Conservation (phyloP, 257 asterid genomes). For the Haberlea rhodopensis region DNA sequence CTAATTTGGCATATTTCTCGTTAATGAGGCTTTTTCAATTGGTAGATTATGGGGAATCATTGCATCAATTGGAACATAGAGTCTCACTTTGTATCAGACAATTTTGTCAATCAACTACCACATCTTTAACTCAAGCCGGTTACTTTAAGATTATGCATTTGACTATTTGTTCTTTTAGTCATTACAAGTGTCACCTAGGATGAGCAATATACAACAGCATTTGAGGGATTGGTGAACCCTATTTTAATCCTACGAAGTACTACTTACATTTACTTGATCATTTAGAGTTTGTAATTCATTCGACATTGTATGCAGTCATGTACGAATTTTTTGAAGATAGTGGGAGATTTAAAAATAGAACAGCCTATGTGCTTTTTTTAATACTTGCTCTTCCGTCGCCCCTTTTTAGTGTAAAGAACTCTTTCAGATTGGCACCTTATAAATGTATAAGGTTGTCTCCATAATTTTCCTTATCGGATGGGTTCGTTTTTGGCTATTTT, state of each 20-base stretch:
- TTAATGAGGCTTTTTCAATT: slow-evolving; percentile 21
- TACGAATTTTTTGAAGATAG: slow-evolving; percentile 11
- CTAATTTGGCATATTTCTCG: slow-evolving; percentile 1
- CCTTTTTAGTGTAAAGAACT: slow-evolving; percentile 9
- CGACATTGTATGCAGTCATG: slow-evolving; percentile 1
- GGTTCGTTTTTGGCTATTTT: slow-evolving; percentile 15
- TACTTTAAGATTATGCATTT: slow-evolving; percentile 12
- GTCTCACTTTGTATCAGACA: neutral
- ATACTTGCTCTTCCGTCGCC: neutral
- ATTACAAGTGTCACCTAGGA: slow-evolving; percentile 20
- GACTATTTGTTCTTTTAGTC: slow-evolving; percentile 8
- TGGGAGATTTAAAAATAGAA: slow-evolving; percentile 12
- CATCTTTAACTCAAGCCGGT: slow-evolving; percentile 12
- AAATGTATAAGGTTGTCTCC: slow-evolving; percentile 10
- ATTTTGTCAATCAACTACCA: slow-evolving; percentile 3
- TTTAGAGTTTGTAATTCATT: slow-evolving; percentile 15
- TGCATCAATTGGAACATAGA: slow-evolving; percentile 5
- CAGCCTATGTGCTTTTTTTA: slow-evolving; percentile 14
- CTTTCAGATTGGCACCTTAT: slow-evolving; percentile 13
- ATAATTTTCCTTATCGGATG: slow-evolving; percentile 21
- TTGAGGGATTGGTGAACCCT: neutral
- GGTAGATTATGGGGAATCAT: slow-evolving; percentile 4
- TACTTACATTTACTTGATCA: slow-evolving; percentile 18
- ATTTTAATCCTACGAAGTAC: slow-evolving; percentile 7
- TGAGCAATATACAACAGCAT: neutral